Evolutionary conservation across 148 eudicot genomes (phyloP).

Genomic region (Arctostaphylos glauca): DNA sequence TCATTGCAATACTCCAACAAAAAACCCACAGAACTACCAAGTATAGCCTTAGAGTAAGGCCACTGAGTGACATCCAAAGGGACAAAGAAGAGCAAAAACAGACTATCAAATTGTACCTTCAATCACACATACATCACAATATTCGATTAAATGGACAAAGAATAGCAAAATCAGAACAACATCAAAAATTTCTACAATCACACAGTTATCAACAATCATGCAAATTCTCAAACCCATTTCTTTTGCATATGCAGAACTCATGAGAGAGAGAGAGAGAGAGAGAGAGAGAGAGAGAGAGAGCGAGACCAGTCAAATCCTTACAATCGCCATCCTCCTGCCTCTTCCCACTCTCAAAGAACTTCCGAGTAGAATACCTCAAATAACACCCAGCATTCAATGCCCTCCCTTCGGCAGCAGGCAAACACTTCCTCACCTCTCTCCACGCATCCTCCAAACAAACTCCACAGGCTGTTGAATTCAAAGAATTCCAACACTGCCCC

Average conservation of each 20-base stretch:
- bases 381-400: slow-evolving; percentile 12
- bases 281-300: not conserved
- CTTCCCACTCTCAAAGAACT: not conserved
- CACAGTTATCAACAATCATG: not conserved
- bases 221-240: too few relatives aligned
- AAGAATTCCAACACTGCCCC: slow-evolving; percentile 14
- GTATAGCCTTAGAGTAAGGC: not conserved
- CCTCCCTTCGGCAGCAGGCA: slow-evolving; percentile 5
- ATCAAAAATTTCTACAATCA: not conserved
- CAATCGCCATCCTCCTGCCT: not conserved
- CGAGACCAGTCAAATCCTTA: not conserved
- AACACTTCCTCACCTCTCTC: not conserved
- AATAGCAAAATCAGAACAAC: not conserved
- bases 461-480: slow-evolving; percentile 11
- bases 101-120: not conserved
- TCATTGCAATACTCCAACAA: not conserved
- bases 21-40: not conserved
- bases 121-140: not conserved
- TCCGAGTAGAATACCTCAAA: slow-evolving; percentile 9
- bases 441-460: slow-evolving; percentile 11
- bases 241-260: not conserved
- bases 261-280: not conserved
- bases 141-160: not conserved
- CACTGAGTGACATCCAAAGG: not conserved
- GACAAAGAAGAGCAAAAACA: not conserved